Base-by-base conservation (phyloP, 805 yeast species). In the Kodamaea laetipori region DNA sequence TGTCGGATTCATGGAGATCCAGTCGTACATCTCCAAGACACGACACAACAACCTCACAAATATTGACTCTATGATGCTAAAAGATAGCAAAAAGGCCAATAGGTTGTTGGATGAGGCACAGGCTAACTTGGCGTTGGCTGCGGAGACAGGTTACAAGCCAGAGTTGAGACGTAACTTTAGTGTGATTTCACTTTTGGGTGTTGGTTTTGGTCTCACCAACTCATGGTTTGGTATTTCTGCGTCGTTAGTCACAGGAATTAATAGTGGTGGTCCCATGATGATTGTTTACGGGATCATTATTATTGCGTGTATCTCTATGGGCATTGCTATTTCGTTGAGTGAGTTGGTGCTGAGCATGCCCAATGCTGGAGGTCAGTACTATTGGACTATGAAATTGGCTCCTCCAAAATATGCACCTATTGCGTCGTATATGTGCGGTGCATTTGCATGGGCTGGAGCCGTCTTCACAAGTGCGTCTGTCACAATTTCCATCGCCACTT, bases 161-260 rank as follows among this genome's bases (percentile, higher is more conserved):
- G 61, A 60, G 34, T 47, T 55, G 32, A 47, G 44, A 27, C 51
- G 57, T 43, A 46, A 51, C 39, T 76, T 74, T 52, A 61, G 66
- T n/a, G 60, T 73, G 37, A 58, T 70, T 64, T 71, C 82, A 1
- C 57, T 80, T 1, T 56, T 80, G 30, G 84, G 83, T 41, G 78
- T 78, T 25, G 82, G 82, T 7, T 80, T 79, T 50, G 82, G 83
- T 10, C 58, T 80, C 32, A 79, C 83, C 11, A 78, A 78, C 55
- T 77, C 82, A 1, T 80, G 84, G 84, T 73, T 74, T 46, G 84
- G 84, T 43, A 73, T 80, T 16, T 72, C 81, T 9, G 80, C 82
- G 3, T 70, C 81, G 1, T 64, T 79, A 48, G 69, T 74, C 28
- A 69, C 81, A 4, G 81, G 83, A 50, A 75, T 80, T 26, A 61